Base-by-base conservation (phyloP, 768 basidiomycete genomes). In the Suillus americanus region DNA sequence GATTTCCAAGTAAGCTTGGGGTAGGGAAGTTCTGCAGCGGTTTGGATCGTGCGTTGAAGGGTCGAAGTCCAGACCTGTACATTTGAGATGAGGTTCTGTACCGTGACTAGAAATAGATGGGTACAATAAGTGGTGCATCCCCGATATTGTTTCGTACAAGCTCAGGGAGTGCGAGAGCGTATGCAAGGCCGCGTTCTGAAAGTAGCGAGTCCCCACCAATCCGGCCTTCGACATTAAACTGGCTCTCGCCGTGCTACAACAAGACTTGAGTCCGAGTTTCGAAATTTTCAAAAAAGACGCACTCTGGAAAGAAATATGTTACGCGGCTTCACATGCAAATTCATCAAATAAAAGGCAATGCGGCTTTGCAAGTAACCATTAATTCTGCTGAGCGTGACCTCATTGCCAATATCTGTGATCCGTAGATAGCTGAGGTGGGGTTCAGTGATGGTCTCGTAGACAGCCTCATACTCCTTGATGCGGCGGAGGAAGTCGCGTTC, bases 281-380 rank as follows among this genome's bases (percentile, higher is more conserved):
- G 18, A 38, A 46, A 65, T 20, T 50, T 43, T 59, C n/a, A 5
- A 66, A n/a, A 64, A 46, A 38, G 18, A 54, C 89, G 71, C 72
- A 98, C 97, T 70, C 97, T 80, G 5, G 97, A 98, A 65, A 99
- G 86, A 78, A 95, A 99, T 66, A 99, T 99, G 74, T 90, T 94
- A 64, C 97, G 85, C 7, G 97, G 97, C 71, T 97, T 97, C 69
- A 99, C 81, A 77, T 99, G 97, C 70, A 99, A 76, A 75, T 98
- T 98, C 96, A 98, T 99, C 62, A 99, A 82, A 77, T 96, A 99
- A 79, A 97, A 99, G 23, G 95, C 97, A 68, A 99, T 95, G 41
- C 97, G 90, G 82, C 94, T 95, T 73, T 96, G 94, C 65, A 99
- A 79, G 73, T 99, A 99, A 16, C 96, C 96, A 72, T 96, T 88